Evolutionary conservation across 305 asterid genomes (phyloP).

Genomic region (Caryopteris hybrid): DNA sequence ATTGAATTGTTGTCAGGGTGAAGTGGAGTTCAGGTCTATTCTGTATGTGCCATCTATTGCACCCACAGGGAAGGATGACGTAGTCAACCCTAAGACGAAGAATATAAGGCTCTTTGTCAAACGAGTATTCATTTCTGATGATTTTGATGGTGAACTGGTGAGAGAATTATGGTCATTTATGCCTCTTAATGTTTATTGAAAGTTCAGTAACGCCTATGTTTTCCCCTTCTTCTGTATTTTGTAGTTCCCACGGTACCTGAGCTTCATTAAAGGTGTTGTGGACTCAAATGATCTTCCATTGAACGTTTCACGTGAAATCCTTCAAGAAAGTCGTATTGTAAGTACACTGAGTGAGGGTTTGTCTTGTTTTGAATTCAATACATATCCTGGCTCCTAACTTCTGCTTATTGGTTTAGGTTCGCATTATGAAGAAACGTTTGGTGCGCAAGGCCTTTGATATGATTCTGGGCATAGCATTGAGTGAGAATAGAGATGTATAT

Average conservation of each 20-base stretch:
- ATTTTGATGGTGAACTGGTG: slow-evolving; percentile 99
- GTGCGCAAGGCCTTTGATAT: slow-evolving; percentile 99
- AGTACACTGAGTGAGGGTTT: slow-evolving; percentile 26
- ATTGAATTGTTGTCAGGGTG: slow-evolving; percentile 60
- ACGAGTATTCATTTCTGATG: slow-evolving; percentile 94
- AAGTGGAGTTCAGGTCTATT: slow-evolving; percentile 92
- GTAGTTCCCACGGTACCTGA: slow-evolving; percentile 94
- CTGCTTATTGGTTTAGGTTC: slow-evolving; percentile 47
- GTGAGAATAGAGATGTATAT: slow-evolving; percentile 76
- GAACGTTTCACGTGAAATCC: slow-evolving; percentile 95
- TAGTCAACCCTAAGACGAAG: slow-evolving; percentile 81
- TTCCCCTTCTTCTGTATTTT: slow-evolving; percentile 18
- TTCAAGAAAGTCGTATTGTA: slow-evolving; percentile 98
- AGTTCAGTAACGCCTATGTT: not conserved
- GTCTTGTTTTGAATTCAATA: not conserved
- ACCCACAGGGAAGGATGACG: slow-evolving; percentile 77
- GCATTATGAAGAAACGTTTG: slow-evolving; percentile 94
- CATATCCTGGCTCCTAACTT: not conserved
- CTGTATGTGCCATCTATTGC: slow-evolving; percentile 80
- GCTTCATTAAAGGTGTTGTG: slow-evolving; percentile 96
- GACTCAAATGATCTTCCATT: slow-evolving; percentile 98
- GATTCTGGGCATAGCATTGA: slow-evolving; percentile 89
- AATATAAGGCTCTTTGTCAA: slow-evolving; percentile 90
- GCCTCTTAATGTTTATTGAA: not conserved
- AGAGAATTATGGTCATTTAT: slow-evolving; percentile 20